phyloP scores from a whole-genome alignment of 306 rosid genomes.

The Fragaria vesca region DNA sequence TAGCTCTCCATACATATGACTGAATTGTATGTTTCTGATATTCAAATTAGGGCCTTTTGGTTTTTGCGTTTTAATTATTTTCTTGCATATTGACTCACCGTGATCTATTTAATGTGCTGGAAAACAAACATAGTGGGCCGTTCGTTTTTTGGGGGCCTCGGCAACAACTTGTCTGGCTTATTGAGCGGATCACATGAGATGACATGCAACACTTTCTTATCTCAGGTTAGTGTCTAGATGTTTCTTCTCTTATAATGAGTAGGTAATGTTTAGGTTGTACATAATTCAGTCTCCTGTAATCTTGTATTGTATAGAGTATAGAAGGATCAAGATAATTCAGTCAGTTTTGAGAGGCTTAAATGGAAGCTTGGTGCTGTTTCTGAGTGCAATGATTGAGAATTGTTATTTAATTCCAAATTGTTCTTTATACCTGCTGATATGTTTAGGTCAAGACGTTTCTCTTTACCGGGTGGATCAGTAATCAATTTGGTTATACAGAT shows the following conservation, averaged over 20 bases:
- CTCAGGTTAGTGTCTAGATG: conserved; percentile 52
- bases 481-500: not conserved
- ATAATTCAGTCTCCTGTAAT: not conserved
- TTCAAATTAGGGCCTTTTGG: not conserved
- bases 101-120: conserved; percentile 11
- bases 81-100: not conserved
- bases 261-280: not conserved
- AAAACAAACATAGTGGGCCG: conserved; percentile 46
- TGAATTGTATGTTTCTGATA: not conserved
- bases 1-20: not conserved
- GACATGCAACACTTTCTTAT: conserved; percentile 43
- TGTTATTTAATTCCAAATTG: not conserved
- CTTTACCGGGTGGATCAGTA: not conserved
- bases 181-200: conserved; percentile 45
- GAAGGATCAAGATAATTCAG: not conserved
- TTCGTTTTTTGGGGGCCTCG: conserved; percentile 55
- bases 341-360: conserved; percentile 1
- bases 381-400: not conserved
- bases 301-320: not conserved
- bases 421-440: not conserved
- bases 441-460: not conserved
- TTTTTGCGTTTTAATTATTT: not conserved
- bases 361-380: not conserved
- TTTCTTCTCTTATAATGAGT: not conserved
- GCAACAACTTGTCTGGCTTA: conserved; percentile 45